Evolutionary conservation across 768 basidiomycete genomes (phyloP), one percentile per base, ranked within the genome.

Genomic region (Lentinula edodes): DNA sequence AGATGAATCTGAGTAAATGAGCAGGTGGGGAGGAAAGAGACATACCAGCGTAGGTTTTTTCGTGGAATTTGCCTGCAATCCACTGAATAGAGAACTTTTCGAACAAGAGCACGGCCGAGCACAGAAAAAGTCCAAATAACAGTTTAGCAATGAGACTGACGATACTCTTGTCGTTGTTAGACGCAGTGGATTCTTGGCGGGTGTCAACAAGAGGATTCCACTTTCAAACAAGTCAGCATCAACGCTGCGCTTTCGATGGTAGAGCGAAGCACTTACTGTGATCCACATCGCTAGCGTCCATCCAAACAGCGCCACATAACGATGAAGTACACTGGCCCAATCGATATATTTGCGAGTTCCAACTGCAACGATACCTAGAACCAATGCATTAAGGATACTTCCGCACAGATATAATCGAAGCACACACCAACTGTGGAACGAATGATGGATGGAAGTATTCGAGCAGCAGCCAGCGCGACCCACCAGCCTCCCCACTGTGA

Each of bases 81-180:
- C 86, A 86, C 71, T 95, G 94, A 52, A 97, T 90, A 13, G 88
- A 72, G 62, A 95, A 83, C 69, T 97, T 97, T 72, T 95, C 93
- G 59, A 82, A 87, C 10, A 90, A 78, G 6, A 95, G 80, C 28
- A 93, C 78, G 32, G 81, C 80, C 0, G 88, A 72, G 68, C 86
- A 90, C 52, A 95, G 68, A 68, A 86, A 82, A 53, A 89, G 70
- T 7, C 86, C 90, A 68, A 95, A 93, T 6, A 92, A 76, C 32
- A 93, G 73, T 69, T 86, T 87, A 3, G 77, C 81, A 42, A 89
- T 75, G 18, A 87, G 76, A 50, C 75, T 72, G 55, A 93, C 74
- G 32, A 82, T 80, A 41, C 73, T 67, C 43, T 72, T 63, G 60
- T 70, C 75, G 57, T 70, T 73, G 3, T 67, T 66, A 52, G 71